phyloP scores from a whole-genome alignment of 2,329 filamentous ascomycete species.

The Epichloe aotearoae region DNA sequence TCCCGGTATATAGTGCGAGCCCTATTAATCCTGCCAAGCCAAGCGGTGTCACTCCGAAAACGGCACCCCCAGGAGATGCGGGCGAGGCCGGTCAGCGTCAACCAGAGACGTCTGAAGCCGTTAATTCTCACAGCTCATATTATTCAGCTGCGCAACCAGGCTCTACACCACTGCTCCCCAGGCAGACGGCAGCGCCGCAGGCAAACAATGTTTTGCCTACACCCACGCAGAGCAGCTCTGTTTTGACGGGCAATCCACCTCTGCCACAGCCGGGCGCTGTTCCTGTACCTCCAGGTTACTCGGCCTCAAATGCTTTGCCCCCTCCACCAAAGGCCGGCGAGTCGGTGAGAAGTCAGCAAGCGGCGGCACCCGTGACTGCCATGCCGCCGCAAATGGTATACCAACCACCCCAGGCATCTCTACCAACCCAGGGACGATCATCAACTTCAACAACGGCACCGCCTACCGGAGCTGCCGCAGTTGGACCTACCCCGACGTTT shows the following conservation, averaged over 20 bases:
- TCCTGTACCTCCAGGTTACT: conserved; percentile 26
- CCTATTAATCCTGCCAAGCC: conserved; percentile 46
- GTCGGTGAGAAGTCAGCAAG: conserved; percentile 22
- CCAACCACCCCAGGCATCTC: conserved; percentile 29
- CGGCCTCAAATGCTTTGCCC: conserved; percentile 21
- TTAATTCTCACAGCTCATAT: conserved; percentile 14
- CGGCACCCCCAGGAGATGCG: conserved; percentile 9
- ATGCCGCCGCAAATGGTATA: conserved; percentile 37
- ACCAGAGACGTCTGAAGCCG: conserved; percentile 1
- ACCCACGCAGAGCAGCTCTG: conserved; percentile 23
- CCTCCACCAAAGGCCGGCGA: conserved; percentile 39
- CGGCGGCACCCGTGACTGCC: conserved; percentile 15
- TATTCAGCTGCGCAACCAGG: conserved; percentile 35
- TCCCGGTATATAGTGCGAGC: conserved; percentile 45
- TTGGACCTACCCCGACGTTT: conserved; percentile 11
- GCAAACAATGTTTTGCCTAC: conserved; percentile 27
- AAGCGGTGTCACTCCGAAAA: conserved; percentile 34
- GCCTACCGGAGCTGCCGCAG: not conserved
- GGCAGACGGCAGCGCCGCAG: conserved; percentile 26
- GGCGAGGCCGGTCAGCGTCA: conserved; percentile 1
- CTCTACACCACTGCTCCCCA: conserved; percentile 29
- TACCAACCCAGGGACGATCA: conserved; percentile 32
- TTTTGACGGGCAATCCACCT: conserved; percentile 27
- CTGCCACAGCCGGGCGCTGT: conserved; percentile 44
- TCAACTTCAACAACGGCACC: conserved; percentile 24